Evolutionary conservation across 306 rosid species (phyloP).

Genomic region (Quercus mongolica): DNA sequence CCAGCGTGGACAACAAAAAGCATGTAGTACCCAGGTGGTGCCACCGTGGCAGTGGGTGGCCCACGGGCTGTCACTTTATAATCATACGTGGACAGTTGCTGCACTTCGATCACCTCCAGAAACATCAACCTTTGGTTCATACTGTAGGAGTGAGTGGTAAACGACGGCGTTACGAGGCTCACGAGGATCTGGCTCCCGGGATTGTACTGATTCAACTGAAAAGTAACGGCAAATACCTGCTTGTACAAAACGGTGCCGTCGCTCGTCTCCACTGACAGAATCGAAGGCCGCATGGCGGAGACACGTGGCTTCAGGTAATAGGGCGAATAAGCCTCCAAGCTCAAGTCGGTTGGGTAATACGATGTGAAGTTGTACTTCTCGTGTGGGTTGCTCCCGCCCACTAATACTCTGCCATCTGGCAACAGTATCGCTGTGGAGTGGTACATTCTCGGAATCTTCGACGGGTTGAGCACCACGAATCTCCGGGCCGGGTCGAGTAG

Average conservation of each 20-base stretch:
- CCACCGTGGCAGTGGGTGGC: conserved; percentile 41
- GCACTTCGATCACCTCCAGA: conserved; percentile 23
- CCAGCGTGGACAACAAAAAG: conserved; percentile 60
- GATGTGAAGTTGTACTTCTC: conserved; percentile 45
- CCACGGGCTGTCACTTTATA: conserved; percentile 46
- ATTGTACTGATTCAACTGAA: conserved; percentile 21
- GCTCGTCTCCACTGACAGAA: conserved; percentile 34
- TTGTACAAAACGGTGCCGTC: conserved; percentile 32
- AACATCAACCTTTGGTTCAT: conserved; percentile 66
- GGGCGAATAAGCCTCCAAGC: conserved; percentile 63
- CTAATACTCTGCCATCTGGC: conserved; percentile 68
- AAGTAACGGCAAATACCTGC: conserved; percentile 31
- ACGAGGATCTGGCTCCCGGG: conserved; percentile 8
- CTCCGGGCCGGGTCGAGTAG: conserved; percentile 3
- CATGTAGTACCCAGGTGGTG: conserved; percentile 76
- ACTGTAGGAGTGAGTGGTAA: conserved; percentile 65
- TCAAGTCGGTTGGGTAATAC: conserved; percentile 58
- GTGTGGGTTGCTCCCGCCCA: conserved; percentile 86
- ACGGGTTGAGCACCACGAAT: conserved; percentile 40
- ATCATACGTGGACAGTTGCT: conserved; percentile 11
- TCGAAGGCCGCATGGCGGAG: conserved; percentile 25
- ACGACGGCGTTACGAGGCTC: conserved; percentile 57
- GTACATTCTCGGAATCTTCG: conserved; percentile 55
- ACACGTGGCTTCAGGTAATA: conserved; percentile 36
- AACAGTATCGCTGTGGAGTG: conserved; percentile 62